Base-by-base conservation (phyloP, 1,284 basidiomycete species). In the Ganoderma lucidum region DNA sequence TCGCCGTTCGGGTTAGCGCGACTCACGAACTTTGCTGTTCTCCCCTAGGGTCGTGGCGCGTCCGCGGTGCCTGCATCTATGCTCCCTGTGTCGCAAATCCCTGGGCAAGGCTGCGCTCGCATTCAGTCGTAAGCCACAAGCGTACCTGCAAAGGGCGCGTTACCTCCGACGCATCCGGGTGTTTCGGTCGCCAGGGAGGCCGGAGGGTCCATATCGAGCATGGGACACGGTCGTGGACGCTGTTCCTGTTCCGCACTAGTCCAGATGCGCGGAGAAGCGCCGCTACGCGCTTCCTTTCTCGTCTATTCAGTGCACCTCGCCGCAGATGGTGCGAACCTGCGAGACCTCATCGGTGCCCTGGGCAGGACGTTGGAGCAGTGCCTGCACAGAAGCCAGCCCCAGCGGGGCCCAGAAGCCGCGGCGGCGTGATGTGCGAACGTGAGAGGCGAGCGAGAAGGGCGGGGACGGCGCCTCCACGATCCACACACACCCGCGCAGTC, bases 231-330 rank as follows among this genome's bases (percentile, higher is more conserved):
- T 55, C 67, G 71, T 68, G 71, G 58, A 65, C 64, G 59, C 64
- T 42, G 66, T 68, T 51, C 71, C 71, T 64, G 65, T 73, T 69
- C 69, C 61, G 69, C 69, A 60, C 71, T 73, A 70, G 69, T 39
- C 60, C 67, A 55, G 63, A 53, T 67, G 70, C 60, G 48, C 56
- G 45, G n/a, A 64, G 70, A 69, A 67, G 71, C 66, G 61, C 71
- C 28, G 6, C 56, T 63, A 41, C 2, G 67, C 69, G 69, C 71
- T 70, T 72, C 74, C 70, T 70, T 71, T 67, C 67, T 51, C 70
- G 66, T 69, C 71, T 59, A 70, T 71, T 70, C 70, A 71, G 70
- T 72, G 68, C 67, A 23, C 37, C 64, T 60, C 30, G 37, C 69
- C 55, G 59, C 51, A 68, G 63, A 59, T 67, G 70, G 71, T 69